Conservation (phyloP, 495 filamentous ascomycete species). For the Podospora fimiseda region DNA sequence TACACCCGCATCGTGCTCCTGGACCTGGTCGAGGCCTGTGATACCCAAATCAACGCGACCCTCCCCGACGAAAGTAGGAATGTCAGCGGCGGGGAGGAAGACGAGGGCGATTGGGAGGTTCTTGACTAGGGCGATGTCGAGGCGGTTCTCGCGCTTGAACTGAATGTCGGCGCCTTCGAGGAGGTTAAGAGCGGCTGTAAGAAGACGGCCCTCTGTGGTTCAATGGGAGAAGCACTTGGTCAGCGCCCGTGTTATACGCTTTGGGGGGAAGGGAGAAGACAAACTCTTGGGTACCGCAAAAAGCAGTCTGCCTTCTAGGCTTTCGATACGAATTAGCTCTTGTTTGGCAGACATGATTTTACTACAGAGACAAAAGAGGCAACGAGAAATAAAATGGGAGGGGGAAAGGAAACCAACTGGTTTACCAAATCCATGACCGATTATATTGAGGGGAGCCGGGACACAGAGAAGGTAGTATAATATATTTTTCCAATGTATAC, state of each 20-base stretch:
- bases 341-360: constrained; percentile 19
- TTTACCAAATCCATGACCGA: constrained; percentile 73
- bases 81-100: constrained; percentile 95
- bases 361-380: neutral
- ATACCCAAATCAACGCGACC: constrained; percentile 91
- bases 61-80: constrained; percentile 93
- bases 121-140: constrained; percentile 94
- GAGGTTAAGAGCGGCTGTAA: constrained; percentile 78
- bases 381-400: constrained; percentile 1
- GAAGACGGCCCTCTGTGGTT: constrained; percentile 91
- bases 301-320: constrained; percentile 85
- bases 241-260: no score
- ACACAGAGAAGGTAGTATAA: constrained; percentile 2
- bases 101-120: constrained; percentile 92
- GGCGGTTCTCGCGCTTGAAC: constrained; percentile 84
- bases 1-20: constrained; percentile 77
- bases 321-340: constrained; percentile 36
- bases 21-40: constrained; percentile 86
- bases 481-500: neutral
- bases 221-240: no score
- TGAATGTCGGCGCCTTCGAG: constrained; percentile 91
- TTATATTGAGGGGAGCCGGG: no score
- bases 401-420: constrained; percentile 53
- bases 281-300: constrained; percentile 96
- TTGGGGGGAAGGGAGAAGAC: constrained; percentile 32